Conservation (phyloP, 208 protist genomes). For the Porcisia deanei region DNA sequence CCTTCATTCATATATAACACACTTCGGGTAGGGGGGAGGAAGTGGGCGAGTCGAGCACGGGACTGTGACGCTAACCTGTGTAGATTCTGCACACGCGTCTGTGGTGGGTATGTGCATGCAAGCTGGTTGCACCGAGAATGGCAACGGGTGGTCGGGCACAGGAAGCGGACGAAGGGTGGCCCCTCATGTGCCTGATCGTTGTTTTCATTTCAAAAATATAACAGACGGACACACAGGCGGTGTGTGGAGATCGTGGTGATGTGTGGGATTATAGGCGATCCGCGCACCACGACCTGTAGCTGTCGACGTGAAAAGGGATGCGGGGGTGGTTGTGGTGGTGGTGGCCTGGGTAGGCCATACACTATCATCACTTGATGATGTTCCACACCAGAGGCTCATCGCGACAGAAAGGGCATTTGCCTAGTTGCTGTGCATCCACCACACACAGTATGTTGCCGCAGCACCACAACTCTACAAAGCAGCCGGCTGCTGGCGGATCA, state of each 20-base stretch:
- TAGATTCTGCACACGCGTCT: no score
- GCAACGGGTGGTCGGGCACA: no score
- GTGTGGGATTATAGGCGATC: not conserved
- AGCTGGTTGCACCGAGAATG: no score
- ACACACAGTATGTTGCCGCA: conserved; percentile 86
- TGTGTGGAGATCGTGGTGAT: not conserved
- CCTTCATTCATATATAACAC: no score
- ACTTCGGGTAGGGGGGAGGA: no score
- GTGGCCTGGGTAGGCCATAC: not conserved
- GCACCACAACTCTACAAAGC: conserved; percentile 81
- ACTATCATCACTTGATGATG: conserved; percentile 48
- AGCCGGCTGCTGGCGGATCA: conserved; percentile 49
- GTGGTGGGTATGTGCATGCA: no score
- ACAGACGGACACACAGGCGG: not conserved
- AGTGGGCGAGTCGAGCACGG: no score
- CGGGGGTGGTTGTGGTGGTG: no score
- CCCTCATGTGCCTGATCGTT: not conserved
- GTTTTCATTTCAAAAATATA: not conserved
- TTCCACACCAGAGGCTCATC: conserved; percentile 81
- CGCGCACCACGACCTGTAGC: not conserved
- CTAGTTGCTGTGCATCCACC: conserved; percentile 72
- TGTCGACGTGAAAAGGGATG: not conserved
- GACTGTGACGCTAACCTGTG: no score
- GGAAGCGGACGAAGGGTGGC: no score
- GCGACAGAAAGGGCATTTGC: conserved; percentile 84